A percentile compares a stretch with the other conserved stretches of the same genome.
phyloP scores from a whole-genome alignment of 2,329 filamentous ascomycete genomes.

The Hirsutella minnesotensis region DNA sequence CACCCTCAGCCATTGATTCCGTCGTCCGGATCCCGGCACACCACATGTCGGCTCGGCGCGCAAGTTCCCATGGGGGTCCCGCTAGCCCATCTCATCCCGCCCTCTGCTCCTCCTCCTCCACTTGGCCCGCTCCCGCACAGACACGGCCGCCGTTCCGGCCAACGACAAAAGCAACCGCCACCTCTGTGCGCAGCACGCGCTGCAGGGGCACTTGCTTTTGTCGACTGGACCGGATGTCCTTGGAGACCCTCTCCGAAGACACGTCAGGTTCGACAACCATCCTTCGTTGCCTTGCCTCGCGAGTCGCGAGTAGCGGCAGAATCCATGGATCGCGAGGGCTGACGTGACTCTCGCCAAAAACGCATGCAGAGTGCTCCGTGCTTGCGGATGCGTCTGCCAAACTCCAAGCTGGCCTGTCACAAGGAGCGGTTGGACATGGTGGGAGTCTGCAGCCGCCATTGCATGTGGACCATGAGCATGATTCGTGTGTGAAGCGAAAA shows the following conservation, averaged over 20 bases:
- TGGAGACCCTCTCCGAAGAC: neutral
- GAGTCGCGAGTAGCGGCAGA: too few species aligned
- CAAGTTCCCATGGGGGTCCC: neutral
- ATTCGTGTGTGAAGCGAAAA: too few species aligned
- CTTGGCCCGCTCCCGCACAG: neutral
- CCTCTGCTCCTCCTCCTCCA: neutral
- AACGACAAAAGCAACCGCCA: neutral
- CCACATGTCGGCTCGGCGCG: neutral
- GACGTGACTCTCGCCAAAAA: too few species aligned
- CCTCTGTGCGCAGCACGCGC: neutral
- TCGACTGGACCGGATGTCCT: neutral
- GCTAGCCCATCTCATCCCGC: too few species aligned
- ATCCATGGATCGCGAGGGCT: too few species aligned
- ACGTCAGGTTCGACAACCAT: neutral
- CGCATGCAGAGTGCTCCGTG: too few species aligned
- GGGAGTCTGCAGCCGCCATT: too few species aligned
- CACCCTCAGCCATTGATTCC: neutral
- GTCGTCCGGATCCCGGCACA: neutral
- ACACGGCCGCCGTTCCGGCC: neutral
- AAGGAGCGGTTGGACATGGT: too few species aligned
- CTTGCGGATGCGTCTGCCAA: too few species aligned
- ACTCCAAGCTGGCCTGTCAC: too few species aligned
- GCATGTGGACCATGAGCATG: too few species aligned
- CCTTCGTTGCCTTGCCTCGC: neutral
- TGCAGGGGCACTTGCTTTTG: neutral